Evolutionary conservation across 2,329 filamentous ascomycete genomes (phyloP).

Genomic region (Ophiosphaerella korrae): DNA sequence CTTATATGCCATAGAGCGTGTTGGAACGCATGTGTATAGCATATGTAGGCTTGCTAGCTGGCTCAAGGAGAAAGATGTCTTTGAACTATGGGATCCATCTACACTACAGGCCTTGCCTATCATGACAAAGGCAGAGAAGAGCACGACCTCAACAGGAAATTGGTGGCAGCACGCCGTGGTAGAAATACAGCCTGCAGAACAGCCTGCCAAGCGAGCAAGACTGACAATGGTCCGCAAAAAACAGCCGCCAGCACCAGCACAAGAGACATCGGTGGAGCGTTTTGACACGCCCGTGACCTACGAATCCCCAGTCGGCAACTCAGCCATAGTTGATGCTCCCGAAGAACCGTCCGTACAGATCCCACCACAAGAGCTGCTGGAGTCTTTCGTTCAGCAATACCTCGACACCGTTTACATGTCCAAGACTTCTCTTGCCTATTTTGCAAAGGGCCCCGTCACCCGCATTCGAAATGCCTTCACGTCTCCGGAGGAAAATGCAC

Average conservation of each 20-base stretch:
- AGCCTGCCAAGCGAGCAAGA: constrained; percentile 28
- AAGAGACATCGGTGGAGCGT: constrained; percentile 6
- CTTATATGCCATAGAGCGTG: constrained; percentile 79
- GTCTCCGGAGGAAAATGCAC: constrained; percentile 63
- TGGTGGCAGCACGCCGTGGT: constrained; percentile 44
- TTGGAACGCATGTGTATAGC: constrained; percentile 65
- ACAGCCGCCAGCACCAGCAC: constrained; percentile 4
- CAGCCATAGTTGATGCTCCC: constrained; percentile 5
- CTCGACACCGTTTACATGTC: constrained; percentile 55
- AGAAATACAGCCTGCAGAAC: constrained; percentile 17
- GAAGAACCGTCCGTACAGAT: constrained; percentile 15
- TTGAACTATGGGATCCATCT: constrained; percentile 32
- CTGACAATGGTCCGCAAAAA: constrained; percentile 40
- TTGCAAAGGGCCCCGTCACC: constrained; percentile 80
- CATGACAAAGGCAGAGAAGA: constrained; percentile 53
- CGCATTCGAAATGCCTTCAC: constrained; percentile 74
- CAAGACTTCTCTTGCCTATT: constrained; percentile 79
- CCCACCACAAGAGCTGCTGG: constrained; percentile 55
- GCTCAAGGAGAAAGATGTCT: constrained; percentile 64
- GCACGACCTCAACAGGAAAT: constrained; percentile 1
- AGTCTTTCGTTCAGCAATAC: constrained; percentile 49
- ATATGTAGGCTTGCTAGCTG: constrained; percentile 71
- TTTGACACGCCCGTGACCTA: constrained; percentile 1
- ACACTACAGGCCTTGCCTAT: constrained; percentile 59
- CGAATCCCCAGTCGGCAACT: constrained; percentile 1